Evolutionary conservation across 495 filamentous ascomycete genomes (phyloP).

Genomic region (Chaetomidium leptoderma): DNA sequence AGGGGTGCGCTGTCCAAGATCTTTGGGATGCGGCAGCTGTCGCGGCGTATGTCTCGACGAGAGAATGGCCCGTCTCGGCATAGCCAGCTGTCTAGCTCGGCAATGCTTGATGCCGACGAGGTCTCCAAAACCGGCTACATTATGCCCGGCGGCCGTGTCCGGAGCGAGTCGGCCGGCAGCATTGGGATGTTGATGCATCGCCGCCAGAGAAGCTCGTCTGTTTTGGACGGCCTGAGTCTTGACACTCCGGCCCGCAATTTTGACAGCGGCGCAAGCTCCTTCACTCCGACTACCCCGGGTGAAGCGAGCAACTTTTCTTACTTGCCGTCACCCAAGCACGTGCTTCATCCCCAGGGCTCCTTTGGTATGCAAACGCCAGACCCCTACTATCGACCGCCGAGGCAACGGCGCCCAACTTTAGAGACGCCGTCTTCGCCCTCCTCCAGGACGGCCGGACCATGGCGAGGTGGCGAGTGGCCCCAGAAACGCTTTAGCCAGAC

Average conservation of each 20-base stretch:
- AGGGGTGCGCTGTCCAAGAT: conserved; percentile 87
- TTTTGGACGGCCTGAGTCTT: conserved; percentile 40
- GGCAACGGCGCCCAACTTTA: conserved; percentile 57
- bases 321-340: conserved; percentile 51
- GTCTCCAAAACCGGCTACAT: conserved; percentile 62
- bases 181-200: conserved; percentile 62
- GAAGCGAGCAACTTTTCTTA: conserved; percentile 67
- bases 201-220: conserved; percentile 42
- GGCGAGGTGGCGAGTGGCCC: conserved; percentile 50
- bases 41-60: conserved; percentile 63
- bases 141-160: conserved; percentile 57
- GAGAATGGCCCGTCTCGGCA: conserved; percentile 56
- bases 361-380: conserved; percentile 53
- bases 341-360: conserved; percentile 38
- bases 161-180: conserved; percentile 77
- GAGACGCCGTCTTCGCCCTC: conserved; percentile 47
- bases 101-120: conserved; percentile 65
- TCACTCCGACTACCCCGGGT: conserved; percentile 65
- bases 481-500: conserved; percentile 43
- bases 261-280: conserved; percentile 49
- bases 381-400: conserved; percentile 81
- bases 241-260: conserved; percentile 34
- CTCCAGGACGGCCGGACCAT: conserved; percentile 40
- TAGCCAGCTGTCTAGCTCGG: conserved; percentile 74
- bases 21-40: conserved; percentile 89